Conservation (phyloP, 345 rosid species). For the Gossypium thurberi region DNA sequence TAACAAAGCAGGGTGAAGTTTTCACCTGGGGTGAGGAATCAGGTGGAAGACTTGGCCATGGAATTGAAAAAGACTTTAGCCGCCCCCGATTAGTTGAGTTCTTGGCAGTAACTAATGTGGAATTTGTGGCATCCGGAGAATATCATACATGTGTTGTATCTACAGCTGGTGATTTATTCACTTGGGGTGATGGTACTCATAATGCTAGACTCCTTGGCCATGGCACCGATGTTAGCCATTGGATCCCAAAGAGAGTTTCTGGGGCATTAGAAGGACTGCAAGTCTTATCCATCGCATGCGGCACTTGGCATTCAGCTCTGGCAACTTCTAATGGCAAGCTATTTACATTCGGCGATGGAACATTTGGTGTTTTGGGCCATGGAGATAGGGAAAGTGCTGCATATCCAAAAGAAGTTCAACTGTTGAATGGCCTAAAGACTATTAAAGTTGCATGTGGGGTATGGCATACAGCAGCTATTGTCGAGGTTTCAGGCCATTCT, state of each 20-base stretch:
- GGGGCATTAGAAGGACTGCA: slow-evolving; percentile 90
- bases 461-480: slow-evolving; percentile 96
- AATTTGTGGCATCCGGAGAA: slow-evolving; percentile 76
- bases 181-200: slow-evolving; percentile 90
- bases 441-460: slow-evolving; percentile 88
- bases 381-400: slow-evolving; percentile 72
- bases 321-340: slow-evolving; percentile 74
- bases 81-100: slow-evolving; percentile 79
- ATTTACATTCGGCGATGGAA: slow-evolving; percentile 93
- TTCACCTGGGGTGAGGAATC: slow-evolving; percentile 99
- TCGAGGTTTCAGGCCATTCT: slow-evolving; percentile 62
- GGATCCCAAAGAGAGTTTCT: slow-evolving; percentile 90
- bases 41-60: slow-evolving; percentile 98
- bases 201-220: slow-evolving; percentile 88
- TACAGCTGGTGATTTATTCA: slow-evolving; percentile 67
- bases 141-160: slow-evolving; percentile 85
- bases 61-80: slow-evolving; percentile 53
- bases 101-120: slow-evolving; percentile 69
- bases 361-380: slow-evolving; percentile 85
- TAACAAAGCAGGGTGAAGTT: slow-evolving; percentile 94
- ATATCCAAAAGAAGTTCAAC: slow-evolving; percentile 75
- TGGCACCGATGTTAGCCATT: slow-evolving; percentile 75
- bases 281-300: slow-evolving; percentile 79
- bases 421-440: slow-evolving; percentile 62
- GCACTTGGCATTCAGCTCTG: slow-evolving; percentile 92